phyloP scores from a whole-genome alignment of 306 rosid genomes.

The Comarum palustre region DNA sequence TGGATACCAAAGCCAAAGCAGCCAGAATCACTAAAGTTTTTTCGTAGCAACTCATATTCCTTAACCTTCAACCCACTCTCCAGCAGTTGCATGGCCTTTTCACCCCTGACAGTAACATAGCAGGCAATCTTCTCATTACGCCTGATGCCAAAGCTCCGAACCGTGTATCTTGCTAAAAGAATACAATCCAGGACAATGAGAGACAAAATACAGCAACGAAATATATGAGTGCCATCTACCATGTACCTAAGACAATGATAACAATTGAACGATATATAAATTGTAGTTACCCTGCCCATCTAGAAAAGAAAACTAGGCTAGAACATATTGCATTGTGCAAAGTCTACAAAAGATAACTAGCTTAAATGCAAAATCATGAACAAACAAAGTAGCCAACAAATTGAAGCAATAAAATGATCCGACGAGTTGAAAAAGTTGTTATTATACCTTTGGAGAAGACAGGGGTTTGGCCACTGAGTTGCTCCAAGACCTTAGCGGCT shows the following conservation, averaged over 20 bases:
- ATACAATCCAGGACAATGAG: neutral
- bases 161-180: conserved; percentile 66
- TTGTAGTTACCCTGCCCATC: too few species aligned
- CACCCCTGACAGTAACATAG: conserved; percentile 84
- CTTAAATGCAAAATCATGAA: too few species aligned
- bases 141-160: conserved; percentile 72
- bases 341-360: too few species aligned
- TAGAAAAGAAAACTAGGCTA: too few species aligned
- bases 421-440: too few species aligned
- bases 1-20: conserved; percentile 91
- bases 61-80: conserved; percentile 85
- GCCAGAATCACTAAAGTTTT: conserved; percentile 80
- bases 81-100: conserved; percentile 87
- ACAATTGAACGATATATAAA: too few species aligned
- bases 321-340: too few species aligned
- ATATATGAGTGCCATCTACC: too few species aligned
- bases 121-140: conserved; percentile 89
- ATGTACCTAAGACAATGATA: too few species aligned
- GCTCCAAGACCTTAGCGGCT: conserved; percentile 57
- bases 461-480: conserved; percentile 35
- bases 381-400: too few species aligned
- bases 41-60: conserved; percentile 71
- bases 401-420: too few species aligned
- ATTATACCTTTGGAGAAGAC: conserved; percentile 34
- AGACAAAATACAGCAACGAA: too few species aligned